These are phyloP conservation scores for Quambalaria eucalypti DNA, from an alignment of 1,284 basidiomycete genomes.

Conservation along the genomic window DNA sequence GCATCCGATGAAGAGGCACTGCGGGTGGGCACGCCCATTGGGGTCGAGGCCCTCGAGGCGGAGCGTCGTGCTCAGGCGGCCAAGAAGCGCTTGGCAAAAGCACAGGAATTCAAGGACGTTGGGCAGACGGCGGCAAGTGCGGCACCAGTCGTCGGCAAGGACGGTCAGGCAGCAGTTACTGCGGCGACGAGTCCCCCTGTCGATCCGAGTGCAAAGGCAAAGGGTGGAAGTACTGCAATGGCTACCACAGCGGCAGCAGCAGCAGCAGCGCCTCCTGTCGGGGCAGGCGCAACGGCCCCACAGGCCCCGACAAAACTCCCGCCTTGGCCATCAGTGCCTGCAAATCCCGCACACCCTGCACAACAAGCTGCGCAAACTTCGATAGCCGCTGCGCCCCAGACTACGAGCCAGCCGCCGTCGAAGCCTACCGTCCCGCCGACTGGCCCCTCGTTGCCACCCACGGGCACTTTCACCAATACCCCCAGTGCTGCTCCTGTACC, in stretches of 20 bases:
- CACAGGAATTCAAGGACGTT: background rate
- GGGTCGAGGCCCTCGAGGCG: conserved; percentile 37
- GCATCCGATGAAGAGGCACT: conserved; percentile 15
- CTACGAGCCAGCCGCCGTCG: background rate
- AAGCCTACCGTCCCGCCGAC: background rate
- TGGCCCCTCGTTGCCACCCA: conserved; percentile 2
- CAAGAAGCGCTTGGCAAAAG: conserved; percentile 13
- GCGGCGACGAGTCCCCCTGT: too few species aligned
- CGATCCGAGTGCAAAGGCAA: background rate
- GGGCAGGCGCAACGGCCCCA: background rate
- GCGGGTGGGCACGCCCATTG: conserved; percentile 39
- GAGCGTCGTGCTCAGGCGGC: conserved; percentile 24
- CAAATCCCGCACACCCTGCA: background rate
- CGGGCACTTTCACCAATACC: too few species aligned
- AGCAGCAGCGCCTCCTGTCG: background rate
- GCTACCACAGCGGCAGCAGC: background rate
- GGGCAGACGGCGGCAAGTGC: background rate
- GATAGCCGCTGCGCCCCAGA: background rate
- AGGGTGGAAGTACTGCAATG: conserved; percentile 10
- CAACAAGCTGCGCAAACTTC: too few species aligned
- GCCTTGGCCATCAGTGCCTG: background rate
- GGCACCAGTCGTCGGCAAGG: background rate
- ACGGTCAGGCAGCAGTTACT: background rate
- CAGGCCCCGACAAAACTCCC: background rate
- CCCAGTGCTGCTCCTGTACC: too few species aligned